These are phyloP conservation scores for Coffea eugenioides DNA, from an alignment of 257 asterid species.

Conservation along the genomic window DNA sequence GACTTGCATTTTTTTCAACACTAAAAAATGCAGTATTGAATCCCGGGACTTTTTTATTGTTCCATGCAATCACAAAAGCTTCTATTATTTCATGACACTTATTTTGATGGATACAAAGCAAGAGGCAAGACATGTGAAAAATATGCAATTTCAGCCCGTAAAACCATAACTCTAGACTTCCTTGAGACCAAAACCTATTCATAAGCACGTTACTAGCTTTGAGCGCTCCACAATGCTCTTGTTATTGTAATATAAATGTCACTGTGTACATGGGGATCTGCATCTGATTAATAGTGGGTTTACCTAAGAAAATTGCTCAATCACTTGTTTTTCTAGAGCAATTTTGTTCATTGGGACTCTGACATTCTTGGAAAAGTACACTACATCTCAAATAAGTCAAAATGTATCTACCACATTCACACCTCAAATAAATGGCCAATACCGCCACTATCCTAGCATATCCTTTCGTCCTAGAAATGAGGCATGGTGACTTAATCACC, in stretches of 20 bases:
- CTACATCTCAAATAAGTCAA: neutral
- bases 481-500: neutral
- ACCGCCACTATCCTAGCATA: neutral
- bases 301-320: neutral
- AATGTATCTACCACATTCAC: neutral
- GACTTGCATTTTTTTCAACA: neutral
- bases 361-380: neutral
- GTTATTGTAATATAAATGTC: neutral
- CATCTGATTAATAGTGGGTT: too few species aligned
- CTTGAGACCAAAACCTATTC: neutral
- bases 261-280: neutral
- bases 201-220: neutral
- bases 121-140: neutral
- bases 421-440: neutral
- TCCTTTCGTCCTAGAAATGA: neutral
- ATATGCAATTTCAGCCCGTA: neutral
- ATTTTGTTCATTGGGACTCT: too few species aligned
- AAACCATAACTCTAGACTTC: neutral
- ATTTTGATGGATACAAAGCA: too few species aligned
- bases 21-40: neutral
- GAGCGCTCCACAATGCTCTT: neutral
- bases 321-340: neutral
- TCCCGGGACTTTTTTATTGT: neutral
- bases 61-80: neutral
- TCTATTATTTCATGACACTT: neutral